phyloP scores from a whole-genome alignment of 306 rosid species.

The Parietaria judaica region DNA sequence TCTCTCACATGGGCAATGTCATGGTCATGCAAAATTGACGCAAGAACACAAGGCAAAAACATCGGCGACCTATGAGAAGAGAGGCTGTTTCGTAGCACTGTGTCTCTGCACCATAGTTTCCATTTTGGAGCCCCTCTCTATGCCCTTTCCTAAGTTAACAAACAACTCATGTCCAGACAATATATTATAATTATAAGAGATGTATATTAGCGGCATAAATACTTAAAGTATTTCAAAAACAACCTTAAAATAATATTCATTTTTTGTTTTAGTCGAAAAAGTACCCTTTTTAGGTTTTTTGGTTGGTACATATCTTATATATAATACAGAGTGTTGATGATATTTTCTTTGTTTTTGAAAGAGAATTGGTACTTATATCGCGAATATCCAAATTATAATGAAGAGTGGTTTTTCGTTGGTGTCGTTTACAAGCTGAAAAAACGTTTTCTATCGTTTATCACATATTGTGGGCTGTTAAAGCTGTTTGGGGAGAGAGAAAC shows the following conservation, averaged over 20 bases:
- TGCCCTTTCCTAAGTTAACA: slow-evolving; percentile 14
- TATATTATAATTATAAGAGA: too few relatives aligned
- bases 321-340: too few relatives aligned
- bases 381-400: not conserved
- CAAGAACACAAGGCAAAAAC: not conserved
- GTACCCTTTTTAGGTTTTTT: too few relatives aligned
- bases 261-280: too few relatives aligned
- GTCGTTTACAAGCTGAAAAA: slow-evolving; percentile 11
- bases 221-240: too few relatives aligned
- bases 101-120: slow-evolving; percentile 7
- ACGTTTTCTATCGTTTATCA: slow-evolving; percentile 1
- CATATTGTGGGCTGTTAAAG: slow-evolving; percentile 72
- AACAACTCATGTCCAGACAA: slow-evolving; percentile 36
- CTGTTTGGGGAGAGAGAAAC: slow-evolving; percentile 25
- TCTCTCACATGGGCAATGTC: slow-evolving; percentile 3
- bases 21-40: not conserved
- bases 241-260: too few relatives aligned
- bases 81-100: too few relatives aligned
- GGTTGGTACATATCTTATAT: too few relatives aligned
- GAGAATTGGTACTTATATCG: not conserved
- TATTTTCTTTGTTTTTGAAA: too few relatives aligned
- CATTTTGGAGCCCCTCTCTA: slow-evolving; percentile 12
- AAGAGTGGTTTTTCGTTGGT: slow-evolving; percentile 22
- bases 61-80: not conserved
- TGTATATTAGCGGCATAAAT: too few relatives aligned